Evolutionary conservation across 2,329 filamentous ascomycete species (phyloP).

Genomic region (Hypoxylon sp.): DNA sequence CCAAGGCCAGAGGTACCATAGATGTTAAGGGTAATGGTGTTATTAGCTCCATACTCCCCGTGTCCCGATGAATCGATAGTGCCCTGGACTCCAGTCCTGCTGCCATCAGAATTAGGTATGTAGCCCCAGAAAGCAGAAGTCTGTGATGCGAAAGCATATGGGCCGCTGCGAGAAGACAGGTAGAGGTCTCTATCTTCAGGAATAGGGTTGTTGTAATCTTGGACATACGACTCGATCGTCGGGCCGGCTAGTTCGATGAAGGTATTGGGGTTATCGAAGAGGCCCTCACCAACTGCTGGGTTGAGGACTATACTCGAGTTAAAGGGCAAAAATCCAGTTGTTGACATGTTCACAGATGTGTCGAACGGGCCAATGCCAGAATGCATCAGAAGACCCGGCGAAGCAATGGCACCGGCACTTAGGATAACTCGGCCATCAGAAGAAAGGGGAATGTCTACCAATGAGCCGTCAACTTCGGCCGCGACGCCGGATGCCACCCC

Average conservation of each 20-base stretch:
- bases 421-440: constrained; percentile 53
- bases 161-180: constrained; percentile 63
- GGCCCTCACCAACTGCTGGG: constrained; percentile 63
- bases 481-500: constrained; percentile 61
- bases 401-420: constrained; percentile 56
- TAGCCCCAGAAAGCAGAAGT: constrained; percentile 69
- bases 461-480: constrained; percentile 54
- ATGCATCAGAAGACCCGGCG: constrained; percentile 57
- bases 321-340: constrained; percentile 44
- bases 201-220: constrained; percentile 62
- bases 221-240: constrained; percentile 62
- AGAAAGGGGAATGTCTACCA: constrained; percentile 53
- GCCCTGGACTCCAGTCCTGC: constrained; percentile 64
- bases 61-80: constrained; percentile 66
- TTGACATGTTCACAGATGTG: constrained; percentile 41
- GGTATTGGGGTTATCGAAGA: constrained; percentile 71
- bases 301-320: constrained; percentile 63
- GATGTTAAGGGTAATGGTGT: constrained; percentile 69
- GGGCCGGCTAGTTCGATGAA: constrained; percentile 64
- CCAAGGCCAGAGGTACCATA: constrained; percentile 70
- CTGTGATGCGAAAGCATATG: constrained; percentile 68
- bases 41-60: constrained; percentile 57
- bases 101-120: constrained; percentile 60
- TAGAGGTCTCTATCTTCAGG: constrained; percentile 62
- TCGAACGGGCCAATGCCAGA: constrained; percentile 57